Evolutionary conservation across 163 green algal species (phyloP).

Genomic region (Prototheca stagnorum): DNA sequence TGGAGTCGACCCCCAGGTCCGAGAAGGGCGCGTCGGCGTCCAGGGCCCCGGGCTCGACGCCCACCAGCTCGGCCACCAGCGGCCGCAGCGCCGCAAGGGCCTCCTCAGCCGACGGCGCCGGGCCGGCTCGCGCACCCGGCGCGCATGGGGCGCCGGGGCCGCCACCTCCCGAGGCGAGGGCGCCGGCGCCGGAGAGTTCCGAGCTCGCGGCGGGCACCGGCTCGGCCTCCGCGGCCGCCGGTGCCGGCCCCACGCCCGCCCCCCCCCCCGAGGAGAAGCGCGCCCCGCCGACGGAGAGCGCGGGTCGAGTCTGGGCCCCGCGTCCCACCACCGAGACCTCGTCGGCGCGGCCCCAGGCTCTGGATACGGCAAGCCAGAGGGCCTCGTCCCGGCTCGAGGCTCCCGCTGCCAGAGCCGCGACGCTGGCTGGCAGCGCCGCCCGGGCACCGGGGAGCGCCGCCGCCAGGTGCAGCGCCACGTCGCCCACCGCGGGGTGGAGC

Average conservation of each 20-base stretch:
- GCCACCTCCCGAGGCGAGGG: too few relatives aligned
- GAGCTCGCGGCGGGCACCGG: background rate
- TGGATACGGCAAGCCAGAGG: too few relatives aligned
- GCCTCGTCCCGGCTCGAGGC: background rate
- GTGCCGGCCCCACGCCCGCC: constrained; percentile 8
- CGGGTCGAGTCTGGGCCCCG: background rate
- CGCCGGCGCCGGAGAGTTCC: too few relatives aligned
- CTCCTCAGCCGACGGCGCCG: background rate
- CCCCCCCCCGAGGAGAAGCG: constrained; percentile 6
- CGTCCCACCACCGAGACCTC: background rate
- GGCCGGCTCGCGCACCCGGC: background rate
- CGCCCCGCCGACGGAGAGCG: background rate
- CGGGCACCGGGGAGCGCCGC: background rate
- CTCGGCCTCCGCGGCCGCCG: constrained; percentile 14
- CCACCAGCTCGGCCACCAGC: constrained; percentile 9
- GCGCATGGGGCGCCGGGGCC: background rate
- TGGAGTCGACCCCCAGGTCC: constrained; percentile 39
- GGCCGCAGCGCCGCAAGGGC: background rate
- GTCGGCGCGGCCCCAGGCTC: background rate
- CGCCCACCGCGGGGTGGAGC: constrained; percentile 6
- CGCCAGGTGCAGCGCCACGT: constrained; percentile 3
- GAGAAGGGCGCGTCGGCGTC: constrained; percentile 38
- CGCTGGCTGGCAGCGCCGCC: background rate
- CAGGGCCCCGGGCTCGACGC: constrained; percentile 5
- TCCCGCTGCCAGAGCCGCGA: background rate